Conservation (phyloP, 176 grass and related monocot species). For the Eleusine coracana region DNA sequence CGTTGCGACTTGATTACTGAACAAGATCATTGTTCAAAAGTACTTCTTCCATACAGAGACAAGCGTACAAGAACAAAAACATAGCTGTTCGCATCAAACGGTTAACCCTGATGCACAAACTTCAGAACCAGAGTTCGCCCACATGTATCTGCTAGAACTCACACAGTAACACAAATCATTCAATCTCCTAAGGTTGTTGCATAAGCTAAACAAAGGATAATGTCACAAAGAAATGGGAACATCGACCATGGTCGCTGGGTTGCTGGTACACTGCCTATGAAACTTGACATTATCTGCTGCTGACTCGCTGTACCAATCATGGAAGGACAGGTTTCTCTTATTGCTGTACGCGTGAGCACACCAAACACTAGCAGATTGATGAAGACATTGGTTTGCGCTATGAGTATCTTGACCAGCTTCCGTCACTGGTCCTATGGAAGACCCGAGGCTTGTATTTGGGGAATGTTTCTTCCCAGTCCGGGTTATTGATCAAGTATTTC, state of each 20-base stretch:
- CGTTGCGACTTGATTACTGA: neutral
- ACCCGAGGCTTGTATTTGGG: slow-evolving; percentile 52
- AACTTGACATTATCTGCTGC: neutral
- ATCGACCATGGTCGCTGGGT: neutral
- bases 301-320: neutral
- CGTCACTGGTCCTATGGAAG: slow-evolving; percentile 57
- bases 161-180: neutral
- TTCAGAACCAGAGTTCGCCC: neutral
- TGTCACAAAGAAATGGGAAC: neutral
- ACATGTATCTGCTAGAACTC: neutral
- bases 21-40: neutral
- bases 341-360: neutral
- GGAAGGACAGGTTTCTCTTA: neutral
- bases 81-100: neutral
- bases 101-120: neutral
- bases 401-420: slow-evolving; percentile 60
- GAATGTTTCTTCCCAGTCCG: slow-evolving; percentile 82
- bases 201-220: neutral
- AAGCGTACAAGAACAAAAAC: neutral
- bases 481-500: slow-evolving; percentile 75
- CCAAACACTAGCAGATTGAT: neutral
- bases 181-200: neutral
- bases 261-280: neutral
- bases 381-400: slow-evolving; percentile 20
- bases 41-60: neutral